A percentile compares a stretch with the other conserved stretches of the same genome.
Conservation (phyloP, 345 rosid genomes). For the Clarkia xantiana region DNA sequence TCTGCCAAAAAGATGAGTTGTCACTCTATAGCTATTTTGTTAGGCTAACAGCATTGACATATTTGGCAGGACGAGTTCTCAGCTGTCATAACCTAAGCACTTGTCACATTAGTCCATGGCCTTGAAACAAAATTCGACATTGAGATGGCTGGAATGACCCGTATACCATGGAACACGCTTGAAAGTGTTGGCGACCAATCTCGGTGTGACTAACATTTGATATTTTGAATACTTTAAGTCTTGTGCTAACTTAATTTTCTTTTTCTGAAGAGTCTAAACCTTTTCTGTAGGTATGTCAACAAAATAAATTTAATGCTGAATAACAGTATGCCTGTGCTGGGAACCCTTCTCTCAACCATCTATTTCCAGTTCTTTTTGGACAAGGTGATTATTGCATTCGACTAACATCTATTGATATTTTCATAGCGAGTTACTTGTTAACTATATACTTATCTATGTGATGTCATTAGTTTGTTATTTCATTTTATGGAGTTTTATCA, state of each 20-base stretch:
- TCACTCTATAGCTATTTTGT: background rate
- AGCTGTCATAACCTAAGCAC: constrained; percentile 75
- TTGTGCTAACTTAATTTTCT: background rate
- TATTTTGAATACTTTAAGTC: background rate
- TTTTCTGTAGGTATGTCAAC: constrained; percentile 56
- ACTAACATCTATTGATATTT: no score
- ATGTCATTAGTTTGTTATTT: no score
- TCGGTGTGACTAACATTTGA: constrained; percentile 32
- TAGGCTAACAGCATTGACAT: background rate
- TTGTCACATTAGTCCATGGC: constrained; percentile 84
- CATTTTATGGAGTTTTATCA: no score
- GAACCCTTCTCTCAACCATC: constrained; percentile 53
- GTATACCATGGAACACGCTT: constrained; percentile 91
- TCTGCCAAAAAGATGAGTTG: no score
- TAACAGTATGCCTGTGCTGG: constrained; percentile 48
- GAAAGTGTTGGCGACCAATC: constrained; percentile 99
- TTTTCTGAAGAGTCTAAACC: constrained; percentile 10
- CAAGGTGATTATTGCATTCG: constrained; percentile 27
- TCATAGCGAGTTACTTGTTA: no score
- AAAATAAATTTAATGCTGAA: constrained; percentile 44
- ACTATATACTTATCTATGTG: no score
- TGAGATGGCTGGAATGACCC: constrained; percentile 94
- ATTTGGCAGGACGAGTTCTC: constrained; percentile 86
- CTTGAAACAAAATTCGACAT: constrained; percentile 88
- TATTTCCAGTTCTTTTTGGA: constrained; percentile 73